phyloP scores from a whole-genome alignment of 805 yeast genomes.

The Metschnikowia sp. region DNA sequence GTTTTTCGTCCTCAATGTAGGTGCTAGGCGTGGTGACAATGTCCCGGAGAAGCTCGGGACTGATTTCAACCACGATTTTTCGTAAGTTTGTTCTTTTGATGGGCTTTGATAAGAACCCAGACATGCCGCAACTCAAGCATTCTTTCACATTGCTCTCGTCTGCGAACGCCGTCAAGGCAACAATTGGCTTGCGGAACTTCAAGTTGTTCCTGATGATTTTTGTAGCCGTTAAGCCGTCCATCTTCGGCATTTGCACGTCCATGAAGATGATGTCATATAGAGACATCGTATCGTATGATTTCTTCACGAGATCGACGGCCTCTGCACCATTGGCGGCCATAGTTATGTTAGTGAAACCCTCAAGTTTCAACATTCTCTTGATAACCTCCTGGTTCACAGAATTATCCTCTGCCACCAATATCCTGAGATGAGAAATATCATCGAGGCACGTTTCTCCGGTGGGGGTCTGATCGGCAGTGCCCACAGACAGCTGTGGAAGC shows the following conservation, averaged over 20 bases:
- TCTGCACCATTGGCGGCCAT: constrained; percentile 91
- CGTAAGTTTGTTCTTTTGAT: constrained; percentile 67
- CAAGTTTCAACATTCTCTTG: constrained; percentile 79
- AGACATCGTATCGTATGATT: constrained; percentile 37
- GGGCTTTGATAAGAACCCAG: constrained; percentile 87
- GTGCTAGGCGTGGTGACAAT: constrained; percentile 32
- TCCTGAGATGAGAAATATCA: constrained; percentile 36
- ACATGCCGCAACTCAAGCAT: constrained; percentile 88
- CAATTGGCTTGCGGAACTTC: constrained; percentile 68
- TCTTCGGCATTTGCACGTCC: constrained; percentile 97
- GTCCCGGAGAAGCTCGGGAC: constrained; percentile 33
- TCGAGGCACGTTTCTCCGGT: constrained; percentile 22
- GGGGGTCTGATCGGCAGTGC: constrained; percentile 14
- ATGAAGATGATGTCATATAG: constrained; percentile 76
- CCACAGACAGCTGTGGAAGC: constrained; percentile 10
- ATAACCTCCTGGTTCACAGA: constrained; percentile 92
- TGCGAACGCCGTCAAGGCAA: constrained; percentile 94
- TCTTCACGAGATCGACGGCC: constrained; percentile 67
- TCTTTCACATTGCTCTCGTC: constrained; percentile 86
- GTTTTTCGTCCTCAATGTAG: constrained; percentile 8
- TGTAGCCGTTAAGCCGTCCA: constrained; percentile 88
- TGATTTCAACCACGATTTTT: constrained; percentile 49
- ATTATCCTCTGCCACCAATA: constrained; percentile 93
- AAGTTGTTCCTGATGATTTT: constrained; percentile 62
- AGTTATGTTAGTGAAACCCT: constrained; percentile 68